Percentiles rank a stretch among this genome's conserved stretches.
These are phyloP conservation scores for Lachancea sp. DNA, from an alignment of 805 yeast genomes.

Conservation along the genomic window DNA sequence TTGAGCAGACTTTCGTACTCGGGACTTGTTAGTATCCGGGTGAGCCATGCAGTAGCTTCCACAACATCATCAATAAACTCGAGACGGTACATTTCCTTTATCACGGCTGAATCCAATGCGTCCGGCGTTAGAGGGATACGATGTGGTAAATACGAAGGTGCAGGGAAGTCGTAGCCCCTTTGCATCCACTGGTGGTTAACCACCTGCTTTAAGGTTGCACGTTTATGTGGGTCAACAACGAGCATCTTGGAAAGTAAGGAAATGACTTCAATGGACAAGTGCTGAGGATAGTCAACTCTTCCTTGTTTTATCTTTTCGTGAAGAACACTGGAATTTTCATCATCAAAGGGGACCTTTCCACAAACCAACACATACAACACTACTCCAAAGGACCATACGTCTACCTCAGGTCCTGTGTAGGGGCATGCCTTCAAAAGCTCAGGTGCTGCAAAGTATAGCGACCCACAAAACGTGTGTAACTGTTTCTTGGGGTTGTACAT, in stretches of 20 bases:
- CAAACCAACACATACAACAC: constrained; percentile 91
- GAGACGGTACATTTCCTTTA: constrained; percentile 67
- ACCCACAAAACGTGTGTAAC: constrained; percentile 93
- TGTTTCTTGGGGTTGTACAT: constrained; percentile 64
- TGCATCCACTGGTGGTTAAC: constrained; percentile 92
- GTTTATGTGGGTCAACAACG: constrained; percentile 77
- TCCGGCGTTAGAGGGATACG: constrained; percentile 57
- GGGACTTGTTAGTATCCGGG: constrained; percentile 51
- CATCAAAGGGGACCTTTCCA: constrained; percentile 98
- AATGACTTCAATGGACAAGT: constrained; percentile 72
- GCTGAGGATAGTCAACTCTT: constrained; percentile 81
- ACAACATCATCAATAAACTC: constrained; percentile 69
- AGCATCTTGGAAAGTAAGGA: constrained; percentile 81
- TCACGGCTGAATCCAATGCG: constrained; percentile 44
- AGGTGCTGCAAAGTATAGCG: constrained; percentile 97
- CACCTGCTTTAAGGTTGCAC: constrained; percentile 76
- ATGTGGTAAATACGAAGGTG: constrained; percentile 65
- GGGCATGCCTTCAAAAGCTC: constrained; percentile 89
- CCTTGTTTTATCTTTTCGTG: constrained; percentile 94
- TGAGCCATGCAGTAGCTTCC: constrained; percentile 49
- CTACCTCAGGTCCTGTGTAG: constrained; percentile 94
- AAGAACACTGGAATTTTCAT: constrained; percentile 81
- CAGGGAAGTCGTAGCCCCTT: constrained; percentile 72
- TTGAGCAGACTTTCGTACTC: constrained; percentile 42
- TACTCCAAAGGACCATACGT: constrained; percentile 97